phyloP scores from a whole-genome alignment of 106 monocot genomes.

The Alisma plantagoaquatica region DNA sequence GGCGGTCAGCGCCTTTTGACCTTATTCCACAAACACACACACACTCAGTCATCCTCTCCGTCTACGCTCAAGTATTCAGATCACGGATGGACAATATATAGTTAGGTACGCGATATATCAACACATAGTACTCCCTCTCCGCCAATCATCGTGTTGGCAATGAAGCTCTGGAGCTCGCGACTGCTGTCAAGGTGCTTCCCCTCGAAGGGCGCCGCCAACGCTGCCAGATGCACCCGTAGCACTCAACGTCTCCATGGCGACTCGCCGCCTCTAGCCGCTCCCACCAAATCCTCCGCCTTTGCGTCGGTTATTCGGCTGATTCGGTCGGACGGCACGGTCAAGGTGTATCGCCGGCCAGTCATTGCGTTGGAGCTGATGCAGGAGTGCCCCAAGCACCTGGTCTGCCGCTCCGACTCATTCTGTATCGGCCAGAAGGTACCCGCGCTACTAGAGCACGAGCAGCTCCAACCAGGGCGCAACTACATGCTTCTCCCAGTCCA shows the following conservation, averaged over 20 bases:
- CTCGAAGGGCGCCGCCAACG: conserved; percentile 2
- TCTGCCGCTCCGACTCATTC: conserved; percentile 76
- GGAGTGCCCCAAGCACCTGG: conserved; percentile 40
- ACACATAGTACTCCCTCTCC: no score
- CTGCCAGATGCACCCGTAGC: not conserved
- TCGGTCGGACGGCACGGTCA: conserved; percentile 43
- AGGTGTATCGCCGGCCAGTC: conserved; percentile 34
- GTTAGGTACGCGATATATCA: no score
- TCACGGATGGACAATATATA: no score
- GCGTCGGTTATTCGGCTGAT: no score
- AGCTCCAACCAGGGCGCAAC: conserved; percentile 47
- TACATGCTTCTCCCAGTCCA: conserved; percentile 76
- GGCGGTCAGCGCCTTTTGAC: no score
- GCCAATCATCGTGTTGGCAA: no score
- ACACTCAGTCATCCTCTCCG: no score
- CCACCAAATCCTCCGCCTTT: no score
- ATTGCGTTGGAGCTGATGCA: conserved; percentile 40
- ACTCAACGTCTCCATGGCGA: not conserved
- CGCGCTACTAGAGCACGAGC: conserved; percentile 29
- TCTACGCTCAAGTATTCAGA: no score
- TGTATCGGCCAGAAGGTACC: conserved; percentile 69
- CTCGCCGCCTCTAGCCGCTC: conserved; percentile 3
- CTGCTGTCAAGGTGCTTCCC: conserved; percentile 13
- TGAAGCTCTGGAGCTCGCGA: conserved; percentile 6
- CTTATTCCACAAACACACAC: no score